A percentile compares a stretch with the other conserved stretches of the same genome.
Evolutionary conservation across 441 rosid genomes (phyloP).

Genomic region (Gossypium aridum): DNA sequence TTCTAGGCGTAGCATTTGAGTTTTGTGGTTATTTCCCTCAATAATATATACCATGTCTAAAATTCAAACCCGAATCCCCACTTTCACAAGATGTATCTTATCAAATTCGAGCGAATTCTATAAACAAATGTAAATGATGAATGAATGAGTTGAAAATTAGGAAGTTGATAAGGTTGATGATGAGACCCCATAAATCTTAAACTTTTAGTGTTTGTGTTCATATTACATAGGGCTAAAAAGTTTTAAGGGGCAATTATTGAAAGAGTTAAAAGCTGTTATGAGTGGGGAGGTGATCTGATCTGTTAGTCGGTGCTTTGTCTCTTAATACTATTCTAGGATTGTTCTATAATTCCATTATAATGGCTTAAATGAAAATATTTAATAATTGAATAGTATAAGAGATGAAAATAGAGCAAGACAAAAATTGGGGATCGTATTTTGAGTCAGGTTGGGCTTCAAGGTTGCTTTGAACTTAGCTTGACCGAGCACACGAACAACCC

Average conservation of each 20-base stretch:
- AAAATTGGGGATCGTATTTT: no score
- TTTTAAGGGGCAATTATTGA: background rate
- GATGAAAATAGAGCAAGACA: background rate
- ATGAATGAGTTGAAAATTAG: background rate
- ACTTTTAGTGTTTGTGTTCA: background rate
- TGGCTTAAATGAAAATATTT: background rate
- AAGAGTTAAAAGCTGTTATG: background rate
- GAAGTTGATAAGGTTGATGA: background rate
- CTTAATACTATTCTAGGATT: background rate
- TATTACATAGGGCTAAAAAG: background rate
- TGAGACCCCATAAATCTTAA: background rate
- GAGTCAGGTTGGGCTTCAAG: no score
- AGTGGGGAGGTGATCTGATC: background rate
- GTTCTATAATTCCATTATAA: no score
- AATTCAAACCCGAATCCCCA: no score
- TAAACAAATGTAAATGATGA: background rate
- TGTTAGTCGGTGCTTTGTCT: background rate
- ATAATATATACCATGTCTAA: no score
- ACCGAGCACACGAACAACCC: no score
- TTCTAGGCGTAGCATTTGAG: fast-evolving
- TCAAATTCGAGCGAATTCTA: no score
- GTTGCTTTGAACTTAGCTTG: no score
- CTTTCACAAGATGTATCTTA: no score
- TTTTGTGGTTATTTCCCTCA: fast-evolving
- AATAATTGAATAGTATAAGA: background rate